These are phyloP conservation scores for Chlorella vulgaris DNA, from an alignment of 139 green algal genomes.

Conservation along the genomic window DNA sequence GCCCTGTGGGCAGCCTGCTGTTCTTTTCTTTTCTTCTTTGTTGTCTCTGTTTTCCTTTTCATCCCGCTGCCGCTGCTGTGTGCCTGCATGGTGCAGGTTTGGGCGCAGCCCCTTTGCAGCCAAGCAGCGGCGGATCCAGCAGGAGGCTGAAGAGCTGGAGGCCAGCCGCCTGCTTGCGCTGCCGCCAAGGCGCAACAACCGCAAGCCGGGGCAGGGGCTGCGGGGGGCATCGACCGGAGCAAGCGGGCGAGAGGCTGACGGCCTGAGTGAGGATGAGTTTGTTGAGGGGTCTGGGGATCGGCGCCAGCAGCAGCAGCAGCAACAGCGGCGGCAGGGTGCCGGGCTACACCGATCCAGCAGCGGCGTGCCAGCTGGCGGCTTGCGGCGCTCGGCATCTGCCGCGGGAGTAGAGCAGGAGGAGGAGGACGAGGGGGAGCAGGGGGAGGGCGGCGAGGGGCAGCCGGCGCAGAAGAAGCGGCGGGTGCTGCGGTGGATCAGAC, in stretches of 20 bases:
- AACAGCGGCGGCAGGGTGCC: neutral
- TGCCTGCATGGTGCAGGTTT: neutral
- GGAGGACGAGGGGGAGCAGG: neutral
- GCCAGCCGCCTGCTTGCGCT: neutral
- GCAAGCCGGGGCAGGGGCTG: neutral
- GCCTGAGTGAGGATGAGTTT: neutral
- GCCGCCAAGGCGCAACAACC: neutral
- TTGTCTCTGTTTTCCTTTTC: neutral
- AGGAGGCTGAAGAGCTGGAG: neutral
- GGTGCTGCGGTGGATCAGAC: constrained; percentile 22
- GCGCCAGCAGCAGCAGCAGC: neutral
- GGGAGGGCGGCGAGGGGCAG: neutral
- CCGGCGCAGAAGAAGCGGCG: constrained; percentile 12
- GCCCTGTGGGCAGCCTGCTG: too few species aligned
- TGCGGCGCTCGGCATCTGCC: too few species aligned
- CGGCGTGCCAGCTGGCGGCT: too few species aligned
- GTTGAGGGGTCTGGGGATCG: neutral
- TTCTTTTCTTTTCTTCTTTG: too few species aligned
- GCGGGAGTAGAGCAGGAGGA: constrained; percentile 1
- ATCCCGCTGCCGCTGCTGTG: neutral
- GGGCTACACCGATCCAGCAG: neutral
- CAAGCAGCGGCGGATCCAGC: neutral
- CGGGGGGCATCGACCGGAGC: neutral
- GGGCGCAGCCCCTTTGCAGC: constrained; percentile 11
- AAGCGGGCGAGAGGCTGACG: neutral